These are phyloP conservation scores for Ophiostoma sp. DNA, from an alignment of 2,329 filamentous ascomycete species.

Conservation along the genomic window DNA sequence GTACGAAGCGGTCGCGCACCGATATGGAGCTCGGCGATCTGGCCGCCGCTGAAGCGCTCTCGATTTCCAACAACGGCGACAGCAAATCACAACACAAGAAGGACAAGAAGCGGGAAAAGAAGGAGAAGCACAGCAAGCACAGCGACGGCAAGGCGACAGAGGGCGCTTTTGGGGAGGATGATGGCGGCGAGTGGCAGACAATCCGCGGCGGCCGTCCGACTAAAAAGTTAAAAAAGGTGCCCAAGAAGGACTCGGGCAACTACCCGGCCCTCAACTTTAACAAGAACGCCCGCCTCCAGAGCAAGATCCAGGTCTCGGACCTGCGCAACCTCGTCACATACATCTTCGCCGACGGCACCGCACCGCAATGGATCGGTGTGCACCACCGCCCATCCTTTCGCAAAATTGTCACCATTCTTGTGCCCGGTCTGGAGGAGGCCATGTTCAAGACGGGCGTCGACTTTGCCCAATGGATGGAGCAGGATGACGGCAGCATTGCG, in stretches of 20 bases:
- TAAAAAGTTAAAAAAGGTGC: constrained; percentile 60
- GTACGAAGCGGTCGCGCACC: constrained; percentile 21
- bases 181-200: constrained; percentile 51
- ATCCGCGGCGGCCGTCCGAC: constrained; percentile 49
- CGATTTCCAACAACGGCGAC: not conserved
- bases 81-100: not conserved
- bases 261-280: constrained; percentile 63
- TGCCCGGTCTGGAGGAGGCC: constrained; percentile 84
- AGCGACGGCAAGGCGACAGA: not conserved
- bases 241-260: constrained; percentile 54
- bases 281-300: constrained; percentile 57
- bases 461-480: constrained; percentile 47
- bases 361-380: constrained; percentile 66
- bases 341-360: constrained; percentile 64
- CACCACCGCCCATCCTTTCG: constrained; percentile 63
- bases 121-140: not conserved
- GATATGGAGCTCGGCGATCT: constrained; percentile 19
- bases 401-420: constrained; percentile 87
- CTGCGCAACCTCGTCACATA: constrained; percentile 66
- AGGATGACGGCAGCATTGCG: constrained; percentile 35
- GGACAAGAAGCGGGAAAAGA: constrained; percentile 5
- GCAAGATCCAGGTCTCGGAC: constrained; percentile 62
- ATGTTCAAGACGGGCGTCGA: constrained; percentile 73
- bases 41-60: not conserved
- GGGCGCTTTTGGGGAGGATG: constrained; percentile 27